Evolutionary conservation across 2,329 filamentous ascomycete species (phyloP).

Genomic region (Pseudocercospora macadamiae): DNA sequence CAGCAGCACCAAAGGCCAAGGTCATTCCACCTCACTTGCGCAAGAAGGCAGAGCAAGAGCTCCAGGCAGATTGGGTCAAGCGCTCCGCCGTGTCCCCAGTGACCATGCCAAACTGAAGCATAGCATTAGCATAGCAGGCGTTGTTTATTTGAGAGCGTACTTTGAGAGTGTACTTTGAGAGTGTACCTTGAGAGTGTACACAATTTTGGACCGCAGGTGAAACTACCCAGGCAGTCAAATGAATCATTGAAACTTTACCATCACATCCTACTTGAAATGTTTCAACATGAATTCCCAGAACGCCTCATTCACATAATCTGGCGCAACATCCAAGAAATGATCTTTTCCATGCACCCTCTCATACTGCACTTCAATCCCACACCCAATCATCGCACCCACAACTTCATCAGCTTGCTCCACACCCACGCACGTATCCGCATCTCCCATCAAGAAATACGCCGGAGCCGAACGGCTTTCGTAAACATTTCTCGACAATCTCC

Average conservation of each 20-base stretch:
- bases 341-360: slow-evolving; percentile 32
- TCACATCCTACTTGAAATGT: slow-evolving; percentile 29
- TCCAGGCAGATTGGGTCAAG: slow-evolving; percentile 1
- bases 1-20: neutral
- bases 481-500: slow-evolving; percentile 32
- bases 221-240: too few species aligned
- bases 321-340: slow-evolving; percentile 33
- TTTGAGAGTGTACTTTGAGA: too few species aligned
- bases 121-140: too few species aligned
- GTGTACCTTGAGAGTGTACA: too few species aligned
- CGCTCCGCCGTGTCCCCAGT: neutral
- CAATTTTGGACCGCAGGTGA: too few species aligned
- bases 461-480: slow-evolving; percentile 29
- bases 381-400: slow-evolving; percentile 34
- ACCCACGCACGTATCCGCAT: slow-evolving; percentile 31
- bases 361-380: slow-evolving; percentile 32
- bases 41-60: slow-evolving; percentile 1
- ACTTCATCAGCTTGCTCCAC: slow-evolving; percentile 37
- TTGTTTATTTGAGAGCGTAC: too few species aligned
- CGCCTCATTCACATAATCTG: slow-evolving; percentile 30
- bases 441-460: slow-evolving; percentile 36
- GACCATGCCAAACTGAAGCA: too few species aligned
- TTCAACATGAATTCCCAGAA: slow-evolving; percentile 36
- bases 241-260: too few species aligned
- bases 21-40: slow-evolving; percentile 15